Percentiles rank a stretch among this genome's conserved stretches.
phyloP scores from a whole-genome alignment of 331 rosid species.

The Cydonia oblonga region DNA sequence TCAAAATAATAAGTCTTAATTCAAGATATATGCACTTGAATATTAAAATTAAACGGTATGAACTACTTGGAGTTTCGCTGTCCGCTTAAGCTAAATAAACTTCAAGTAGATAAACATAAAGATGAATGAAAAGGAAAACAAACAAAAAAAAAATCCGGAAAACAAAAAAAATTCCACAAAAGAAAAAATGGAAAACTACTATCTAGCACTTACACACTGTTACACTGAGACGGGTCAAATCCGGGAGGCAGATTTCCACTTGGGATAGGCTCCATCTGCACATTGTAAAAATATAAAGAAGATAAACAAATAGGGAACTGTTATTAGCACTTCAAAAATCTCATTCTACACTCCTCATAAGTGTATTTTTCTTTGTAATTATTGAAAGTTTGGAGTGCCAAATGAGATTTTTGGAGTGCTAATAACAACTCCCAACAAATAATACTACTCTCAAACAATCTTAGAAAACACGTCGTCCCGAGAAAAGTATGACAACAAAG shows the following conservation, averaged over 20 bases:
- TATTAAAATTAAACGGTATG: neutral
- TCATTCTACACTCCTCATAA: no score
- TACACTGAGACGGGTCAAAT: slow-evolving; percentile 81
- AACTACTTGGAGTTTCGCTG: neutral
- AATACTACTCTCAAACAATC: neutral
- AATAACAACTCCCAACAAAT: no score
- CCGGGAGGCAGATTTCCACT: slow-evolving; percentile 97
- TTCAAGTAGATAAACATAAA: slow-evolving; percentile 7
- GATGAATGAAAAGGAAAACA: neutral
- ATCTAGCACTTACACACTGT: slow-evolving; percentile 85
- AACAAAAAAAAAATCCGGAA: no score
- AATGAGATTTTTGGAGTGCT: no score
- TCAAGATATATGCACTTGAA: neutral
- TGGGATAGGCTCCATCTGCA: slow-evolving; percentile 94
- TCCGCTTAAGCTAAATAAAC: neutral
- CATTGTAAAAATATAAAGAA: slow-evolving; percentile 28
- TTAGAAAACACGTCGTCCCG: neutral
- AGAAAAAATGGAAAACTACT: slow-evolving; percentile 3
- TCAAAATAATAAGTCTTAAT: neutral
- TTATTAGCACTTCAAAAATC: no score
- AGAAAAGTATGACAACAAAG: neutral
- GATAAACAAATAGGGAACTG: neutral
- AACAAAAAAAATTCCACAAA: neutral
- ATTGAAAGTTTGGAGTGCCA: no score
- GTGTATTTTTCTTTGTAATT: no score